Evolutionary conservation across 23 red algal species (phyloP).

Genomic region (Chondrus crispus): DNA sequence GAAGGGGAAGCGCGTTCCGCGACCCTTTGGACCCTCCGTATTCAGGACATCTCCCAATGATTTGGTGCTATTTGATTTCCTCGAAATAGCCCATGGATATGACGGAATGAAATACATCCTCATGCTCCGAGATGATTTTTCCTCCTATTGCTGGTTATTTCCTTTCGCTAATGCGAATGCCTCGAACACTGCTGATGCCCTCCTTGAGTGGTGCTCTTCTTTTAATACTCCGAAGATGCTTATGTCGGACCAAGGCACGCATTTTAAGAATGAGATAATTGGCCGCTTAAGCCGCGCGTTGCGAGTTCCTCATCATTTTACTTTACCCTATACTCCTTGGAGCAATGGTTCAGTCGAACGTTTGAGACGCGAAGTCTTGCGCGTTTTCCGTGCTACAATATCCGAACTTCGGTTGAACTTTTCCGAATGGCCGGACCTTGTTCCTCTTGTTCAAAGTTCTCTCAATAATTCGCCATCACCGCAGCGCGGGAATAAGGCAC

Average conservation of each 20-base stretch:
- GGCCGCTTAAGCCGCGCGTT: neutral
- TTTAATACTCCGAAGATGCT: neutral
- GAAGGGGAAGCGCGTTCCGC: neutral
- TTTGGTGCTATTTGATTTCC: neutral
- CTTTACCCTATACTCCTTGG: neutral
- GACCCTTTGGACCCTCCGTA: neutral
- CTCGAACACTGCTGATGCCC: neutral
- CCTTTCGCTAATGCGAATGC: neutral
- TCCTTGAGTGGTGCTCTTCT: neutral
- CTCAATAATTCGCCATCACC: neutral
- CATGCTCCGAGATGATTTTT: neutral
- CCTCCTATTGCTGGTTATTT: neutral
- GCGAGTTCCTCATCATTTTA: neutral
- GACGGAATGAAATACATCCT: neutral
- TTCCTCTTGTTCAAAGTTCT: neutral
- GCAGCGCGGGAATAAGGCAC: neutral
- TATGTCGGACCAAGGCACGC: neutral
- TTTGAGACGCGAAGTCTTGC: neutral
- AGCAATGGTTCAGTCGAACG: neutral
- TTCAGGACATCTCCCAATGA: neutral
- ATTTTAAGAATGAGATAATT: neutral
- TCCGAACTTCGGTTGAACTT: neutral
- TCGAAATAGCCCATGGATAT: neutral
- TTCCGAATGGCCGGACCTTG: neutral
- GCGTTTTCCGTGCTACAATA: neutral